A percentile compares a stretch with the other conserved stretches of the same genome.
These are phyloP conservation scores for Talaromyces amestolkiae DNA, from an alignment of 2,329 filamentous ascomycete species.

Conservation along the genomic window DNA sequence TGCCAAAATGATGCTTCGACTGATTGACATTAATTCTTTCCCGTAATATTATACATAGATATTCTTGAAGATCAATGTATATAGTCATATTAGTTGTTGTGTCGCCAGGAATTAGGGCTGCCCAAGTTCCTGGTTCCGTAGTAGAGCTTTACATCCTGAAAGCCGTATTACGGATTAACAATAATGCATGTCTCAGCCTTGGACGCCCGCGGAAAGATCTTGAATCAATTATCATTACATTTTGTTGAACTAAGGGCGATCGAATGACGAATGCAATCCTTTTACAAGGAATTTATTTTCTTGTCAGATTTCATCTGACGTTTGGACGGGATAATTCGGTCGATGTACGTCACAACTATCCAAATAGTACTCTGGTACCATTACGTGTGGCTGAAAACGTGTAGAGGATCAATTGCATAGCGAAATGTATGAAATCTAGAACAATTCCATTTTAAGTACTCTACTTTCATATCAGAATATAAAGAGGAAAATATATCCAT, in stretches of 20 bases:
- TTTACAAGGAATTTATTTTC: background rate
- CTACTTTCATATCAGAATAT: background rate
- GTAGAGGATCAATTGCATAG: background rate
- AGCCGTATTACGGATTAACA: background rate
- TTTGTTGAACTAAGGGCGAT: too few species aligned
- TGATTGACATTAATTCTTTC: too few species aligned
- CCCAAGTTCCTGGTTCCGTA: too few species aligned
- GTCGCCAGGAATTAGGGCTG: background rate
- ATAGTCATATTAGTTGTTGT: too few species aligned
- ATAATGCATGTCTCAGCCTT: background rate
- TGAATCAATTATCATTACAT: background rate
- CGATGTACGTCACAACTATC: conserved; percentile 2
- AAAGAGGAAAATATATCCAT: background rate
- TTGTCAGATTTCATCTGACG: background rate
- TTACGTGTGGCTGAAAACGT: background rate
- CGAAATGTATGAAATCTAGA: background rate
- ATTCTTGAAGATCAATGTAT: too few species aligned
- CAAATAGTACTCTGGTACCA: background rate
- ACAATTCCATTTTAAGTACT: background rate
- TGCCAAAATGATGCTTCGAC: too few species aligned
- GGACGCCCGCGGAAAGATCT: background rate
- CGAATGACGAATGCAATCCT: background rate
- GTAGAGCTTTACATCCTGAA: too few species aligned
- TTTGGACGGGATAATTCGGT: background rate
- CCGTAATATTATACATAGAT: too few species aligned